These are phyloP conservation scores for Colletotrichum acutatum DNA, from an alignment of 2,329 filamentous ascomycete genomes.

Conservation along the genomic window DNA sequence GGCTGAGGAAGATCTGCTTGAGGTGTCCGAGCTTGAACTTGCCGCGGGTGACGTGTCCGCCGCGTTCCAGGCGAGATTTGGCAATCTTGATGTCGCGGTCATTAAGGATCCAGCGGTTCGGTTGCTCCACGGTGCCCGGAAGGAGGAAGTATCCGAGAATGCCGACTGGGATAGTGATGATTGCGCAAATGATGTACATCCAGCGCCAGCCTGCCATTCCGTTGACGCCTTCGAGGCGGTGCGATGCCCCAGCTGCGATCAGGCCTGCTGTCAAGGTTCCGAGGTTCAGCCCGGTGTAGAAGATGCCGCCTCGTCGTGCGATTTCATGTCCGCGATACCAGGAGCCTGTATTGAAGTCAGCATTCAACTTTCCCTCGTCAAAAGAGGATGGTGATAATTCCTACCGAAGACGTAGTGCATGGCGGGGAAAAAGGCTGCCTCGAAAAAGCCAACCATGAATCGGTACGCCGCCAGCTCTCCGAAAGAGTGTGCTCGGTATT, in stretches of 20 bases:
- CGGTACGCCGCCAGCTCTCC: slow-evolving; percentile 39
- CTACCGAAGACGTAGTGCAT: slow-evolving; percentile 52
- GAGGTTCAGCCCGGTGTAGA: slow-evolving; percentile 55
- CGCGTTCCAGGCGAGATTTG: slow-evolving; percentile 45
- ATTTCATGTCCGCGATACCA: slow-evolving; percentile 60
- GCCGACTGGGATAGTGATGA: slow-evolving; percentile 54
- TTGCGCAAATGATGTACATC: slow-evolving; percentile 58
- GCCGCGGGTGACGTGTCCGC: slow-evolving; percentile 53
- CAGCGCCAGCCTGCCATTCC: slow-evolving; percentile 57
- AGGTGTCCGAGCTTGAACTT: slow-evolving; percentile 47
- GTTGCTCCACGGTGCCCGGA: slow-evolving; percentile 43
- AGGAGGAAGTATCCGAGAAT: slow-evolving; percentile 52
- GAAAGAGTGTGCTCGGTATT: slow-evolving; percentile 38
- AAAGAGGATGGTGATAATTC: slow-evolving; percentile 7
- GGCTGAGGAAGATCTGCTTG: slow-evolving; percentile 49
- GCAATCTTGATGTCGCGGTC: slow-evolving; percentile 42
- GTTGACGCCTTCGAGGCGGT: slow-evolving; percentile 52
- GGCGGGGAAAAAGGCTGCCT: slow-evolving; percentile 45
- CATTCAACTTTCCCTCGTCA: slow-evolving; percentile 54
- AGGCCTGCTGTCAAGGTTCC: slow-evolving; percentile 57
- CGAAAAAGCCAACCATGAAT: slow-evolving; percentile 49
- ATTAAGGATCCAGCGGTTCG: slow-evolving; percentile 43
- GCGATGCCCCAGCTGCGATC: slow-evolving; percentile 56
- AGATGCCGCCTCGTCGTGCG: slow-evolving; percentile 52
- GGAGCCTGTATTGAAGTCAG: slow-evolving; percentile 49